phyloP scores from a whole-genome alignment of 2,329 filamentous ascomycete genomes.

The Tolypocladium album region DNA sequence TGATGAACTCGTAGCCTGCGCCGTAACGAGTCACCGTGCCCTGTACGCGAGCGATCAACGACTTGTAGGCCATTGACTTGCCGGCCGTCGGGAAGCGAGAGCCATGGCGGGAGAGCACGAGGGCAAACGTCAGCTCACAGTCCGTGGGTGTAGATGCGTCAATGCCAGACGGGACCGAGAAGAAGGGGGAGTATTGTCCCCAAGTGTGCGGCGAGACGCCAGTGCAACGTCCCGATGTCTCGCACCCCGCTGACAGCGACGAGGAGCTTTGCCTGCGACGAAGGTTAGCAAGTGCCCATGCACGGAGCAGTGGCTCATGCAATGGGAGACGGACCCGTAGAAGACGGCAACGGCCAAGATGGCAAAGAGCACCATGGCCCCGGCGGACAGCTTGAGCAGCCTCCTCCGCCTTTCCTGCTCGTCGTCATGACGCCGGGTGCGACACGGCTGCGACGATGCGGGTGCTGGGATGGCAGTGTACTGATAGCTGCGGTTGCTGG shows the following conservation, averaged over 20 bases:
- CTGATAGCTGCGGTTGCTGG: constrained; percentile 12
- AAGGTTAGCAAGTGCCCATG: neutral
- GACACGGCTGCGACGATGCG: neutral
- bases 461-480: constrained; percentile 17
- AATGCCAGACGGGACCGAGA: constrained; percentile 59
- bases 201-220: constrained; percentile 55
- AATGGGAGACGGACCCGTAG: constrained; percentile 6
- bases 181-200: constrained; percentile 86
- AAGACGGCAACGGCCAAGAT: constrained; percentile 6
- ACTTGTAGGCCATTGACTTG: constrained; percentile 55
- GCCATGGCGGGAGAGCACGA: constrained; percentile 75
- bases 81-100: constrained; percentile 66
- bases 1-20: constrained; percentile 57
- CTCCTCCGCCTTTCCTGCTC: constrained; percentile 2
- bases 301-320: neutral
- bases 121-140: constrained; percentile 72
- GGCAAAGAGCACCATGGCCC: constrained; percentile 7
- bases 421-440: neutral
- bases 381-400: constrained; percentile 7
- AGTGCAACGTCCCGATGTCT: constrained; percentile 34
- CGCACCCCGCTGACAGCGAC: constrained; percentile 7
- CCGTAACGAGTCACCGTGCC: constrained; percentile 43
- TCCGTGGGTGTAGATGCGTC: constrained; percentile 46
- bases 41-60: constrained; percentile 57
- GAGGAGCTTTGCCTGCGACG: neutral